phyloP scores from a whole-genome alignment of 106 monocot species.

The Apostasia shenzhenica region DNA sequence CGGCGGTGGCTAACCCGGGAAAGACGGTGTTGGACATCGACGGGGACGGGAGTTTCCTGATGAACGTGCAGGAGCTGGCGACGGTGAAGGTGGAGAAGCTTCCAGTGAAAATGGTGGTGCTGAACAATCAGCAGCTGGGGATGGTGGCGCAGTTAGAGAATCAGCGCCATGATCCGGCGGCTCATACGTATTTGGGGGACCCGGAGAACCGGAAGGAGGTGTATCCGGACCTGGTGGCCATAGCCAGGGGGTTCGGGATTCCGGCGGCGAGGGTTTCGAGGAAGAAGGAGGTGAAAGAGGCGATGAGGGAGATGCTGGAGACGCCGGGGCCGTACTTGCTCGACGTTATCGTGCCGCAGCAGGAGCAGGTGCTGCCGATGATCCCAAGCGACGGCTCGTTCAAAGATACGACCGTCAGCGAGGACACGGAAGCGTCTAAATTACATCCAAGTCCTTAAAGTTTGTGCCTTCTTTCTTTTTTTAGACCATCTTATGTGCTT shows the following conservation, averaged over 20 bases:
- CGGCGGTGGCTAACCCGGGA: slow-evolving; percentile 51
- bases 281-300: slow-evolving; percentile 36
- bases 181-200: slow-evolving; percentile 46
- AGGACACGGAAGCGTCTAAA: slow-evolving; percentile 30
- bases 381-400: slow-evolving; percentile 53
- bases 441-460: no score
- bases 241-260: slow-evolving; percentile 39
- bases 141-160: slow-evolving; percentile 74
- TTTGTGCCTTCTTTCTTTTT: no score
- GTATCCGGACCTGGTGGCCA: slow-evolving; percentile 48
- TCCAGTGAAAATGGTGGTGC: slow-evolving; percentile 49
- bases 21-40: slow-evolving; percentile 49
- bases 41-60: slow-evolving; percentile 61
- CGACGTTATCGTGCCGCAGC: slow-evolving; percentile 55
- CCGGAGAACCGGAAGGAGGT: slow-evolving; percentile 34
- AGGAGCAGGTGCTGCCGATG: slow-evolving; percentile 67
- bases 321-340: slow-evolving; percentile 53
- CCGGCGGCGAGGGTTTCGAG: slow-evolving; percentile 37
- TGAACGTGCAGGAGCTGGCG: slow-evolving; percentile 64
- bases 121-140: slow-evolving; percentile 69
- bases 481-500: no score
- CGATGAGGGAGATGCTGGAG: slow-evolving; percentile 47
- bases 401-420: slow-evolving; percentile 42
- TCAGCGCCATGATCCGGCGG: slow-evolving; percentile 39
- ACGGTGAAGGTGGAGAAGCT: slow-evolving; percentile 42